These are phyloP conservation scores for Ascobolus immersus DNA, from an alignment of 495 filamentous ascomycete genomes.

Conservation along the genomic window DNA sequence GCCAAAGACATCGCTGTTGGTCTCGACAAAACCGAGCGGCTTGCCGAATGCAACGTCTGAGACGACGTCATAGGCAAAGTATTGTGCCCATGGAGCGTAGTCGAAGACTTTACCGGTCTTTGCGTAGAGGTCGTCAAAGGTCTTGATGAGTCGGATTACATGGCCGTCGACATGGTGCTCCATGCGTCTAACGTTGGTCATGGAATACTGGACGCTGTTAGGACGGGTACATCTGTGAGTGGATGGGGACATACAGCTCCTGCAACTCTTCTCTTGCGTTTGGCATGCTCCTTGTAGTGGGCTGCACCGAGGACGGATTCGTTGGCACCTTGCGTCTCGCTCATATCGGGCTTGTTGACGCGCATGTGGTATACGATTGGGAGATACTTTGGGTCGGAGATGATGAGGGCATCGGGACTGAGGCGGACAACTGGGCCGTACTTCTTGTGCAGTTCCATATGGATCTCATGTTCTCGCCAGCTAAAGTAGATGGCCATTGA, in stretches of 20 bases:
- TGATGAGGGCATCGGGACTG: slow-evolving; percentile 12
- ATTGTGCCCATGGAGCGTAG: slow-evolving; percentile 27
- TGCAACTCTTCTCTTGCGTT: too few species aligned
- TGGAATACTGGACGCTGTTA: too few species aligned
- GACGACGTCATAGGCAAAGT: slow-evolving; percentile 14
- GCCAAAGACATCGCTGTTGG: slow-evolving; percentile 29
- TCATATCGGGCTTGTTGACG: too few species aligned
- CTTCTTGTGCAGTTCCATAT: slow-evolving; percentile 10
- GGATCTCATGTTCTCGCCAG: slow-evolving; percentile 5
- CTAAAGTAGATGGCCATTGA: slow-evolving; percentile 3
- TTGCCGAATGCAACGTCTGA: slow-evolving; percentile 36
- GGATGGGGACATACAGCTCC: too few species aligned
- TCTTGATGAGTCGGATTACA: slow-evolving; percentile 21
- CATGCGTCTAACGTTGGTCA: slow-evolving; percentile 27
- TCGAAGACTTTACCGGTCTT: slow-evolving; percentile 23
- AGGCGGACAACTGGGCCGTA: slow-evolving; percentile 16
- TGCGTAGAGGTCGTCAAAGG: slow-evolving; percentile 21
- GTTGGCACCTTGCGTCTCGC: too few species aligned
- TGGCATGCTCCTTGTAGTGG: too few species aligned
- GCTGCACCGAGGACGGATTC: too few species aligned
- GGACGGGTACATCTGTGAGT: too few species aligned
- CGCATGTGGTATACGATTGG: slow-evolving; percentile 16
- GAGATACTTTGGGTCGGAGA: slow-evolving; percentile 15
- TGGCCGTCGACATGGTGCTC: slow-evolving; percentile 24
- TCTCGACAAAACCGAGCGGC: slow-evolving; percentile 34